Evolutionary conservation across 108 stramenopile genomes (phyloP).

Genomic region (Nitzschia putrida): DNA sequence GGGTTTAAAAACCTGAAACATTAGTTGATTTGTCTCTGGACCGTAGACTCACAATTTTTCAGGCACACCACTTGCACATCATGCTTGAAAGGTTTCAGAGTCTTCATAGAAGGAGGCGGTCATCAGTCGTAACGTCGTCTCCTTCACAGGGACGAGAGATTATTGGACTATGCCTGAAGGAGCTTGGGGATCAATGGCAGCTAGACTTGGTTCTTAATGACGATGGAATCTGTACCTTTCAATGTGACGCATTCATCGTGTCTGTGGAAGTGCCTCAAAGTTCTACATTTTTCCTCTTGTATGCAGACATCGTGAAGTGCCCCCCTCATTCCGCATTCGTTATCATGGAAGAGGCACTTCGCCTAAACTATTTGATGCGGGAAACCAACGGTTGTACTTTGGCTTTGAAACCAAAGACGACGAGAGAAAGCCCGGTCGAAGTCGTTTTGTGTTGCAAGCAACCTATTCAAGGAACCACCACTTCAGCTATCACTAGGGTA

Average conservation of each 20-base stretch:
- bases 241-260: conserved; percentile 10
- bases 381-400: conserved; percentile 6
- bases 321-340: neutral
- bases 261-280: neutral
- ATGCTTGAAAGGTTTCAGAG: neutral
- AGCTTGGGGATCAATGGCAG: neutral
- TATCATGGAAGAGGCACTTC: conserved; percentile 25
- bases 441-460: conserved; percentile 2
- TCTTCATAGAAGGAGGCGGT: neutral
- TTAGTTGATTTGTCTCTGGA: too few species aligned
- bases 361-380: conserved; percentile 19
- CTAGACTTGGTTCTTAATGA: neutral
- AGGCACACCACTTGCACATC: neutral
- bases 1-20: too few species aligned
- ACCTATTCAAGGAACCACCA: neutral
- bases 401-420: conserved; percentile 16
- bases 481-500: neutral
- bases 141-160: neutral
- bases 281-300: conserved; percentile 21
- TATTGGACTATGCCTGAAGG: neutral
- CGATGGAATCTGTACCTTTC: conserved; percentile 5
- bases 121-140: neutral
- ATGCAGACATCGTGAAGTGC: conserved; percentile 13
- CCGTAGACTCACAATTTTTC: neutral
- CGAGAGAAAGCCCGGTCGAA: neutral